These are phyloP conservation scores for Kluyveromyces sp. DNA, from an alignment of 1,139 yeast genomes.

Conservation along the genomic window DNA sequence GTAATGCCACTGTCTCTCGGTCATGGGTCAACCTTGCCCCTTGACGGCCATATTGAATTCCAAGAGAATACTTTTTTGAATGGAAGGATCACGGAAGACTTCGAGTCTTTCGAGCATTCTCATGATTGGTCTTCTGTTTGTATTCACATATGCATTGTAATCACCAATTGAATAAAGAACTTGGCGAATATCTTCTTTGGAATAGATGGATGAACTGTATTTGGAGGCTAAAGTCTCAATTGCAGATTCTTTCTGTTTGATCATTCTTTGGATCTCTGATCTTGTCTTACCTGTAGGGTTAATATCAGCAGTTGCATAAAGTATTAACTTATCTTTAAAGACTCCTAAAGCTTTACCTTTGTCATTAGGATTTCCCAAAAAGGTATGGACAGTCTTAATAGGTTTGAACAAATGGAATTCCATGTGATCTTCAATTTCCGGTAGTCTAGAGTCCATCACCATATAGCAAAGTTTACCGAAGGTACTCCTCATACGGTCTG, in stretches of 20 bases:
- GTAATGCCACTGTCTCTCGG: constrained; percentile 60
- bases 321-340: constrained; percentile 47
- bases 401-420: constrained; percentile 69
- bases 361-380: constrained; percentile 35
- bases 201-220: constrained; percentile 29
- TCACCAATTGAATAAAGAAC: constrained; percentile 68
- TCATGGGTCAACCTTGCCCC: constrained; percentile 66
- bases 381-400: constrained; percentile 49
- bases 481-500: constrained; percentile 65
- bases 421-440: constrained; percentile 58
- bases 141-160: constrained; percentile 60
- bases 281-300: constrained; percentile 49
- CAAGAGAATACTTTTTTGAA: constrained; percentile 40
- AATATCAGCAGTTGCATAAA: constrained; percentile 59
- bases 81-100: constrained; percentile 39
- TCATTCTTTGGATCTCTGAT: constrained; percentile 44
- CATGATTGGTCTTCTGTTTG: constrained; percentile 56
- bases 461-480: constrained; percentile 71
- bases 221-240: constrained; percentile 48
- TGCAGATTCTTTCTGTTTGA: constrained; percentile 53
- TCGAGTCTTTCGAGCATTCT: constrained; percentile 51
- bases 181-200: constrained; percentile 55
- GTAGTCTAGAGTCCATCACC: constrained; percentile 71
- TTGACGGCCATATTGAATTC: constrained; percentile 51
- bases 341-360: constrained; percentile 35